These are phyloP conservation scores for Cicer yamashitae DNA, from an alignment of 306 rosid genomes.

Conservation along the genomic window DNA sequence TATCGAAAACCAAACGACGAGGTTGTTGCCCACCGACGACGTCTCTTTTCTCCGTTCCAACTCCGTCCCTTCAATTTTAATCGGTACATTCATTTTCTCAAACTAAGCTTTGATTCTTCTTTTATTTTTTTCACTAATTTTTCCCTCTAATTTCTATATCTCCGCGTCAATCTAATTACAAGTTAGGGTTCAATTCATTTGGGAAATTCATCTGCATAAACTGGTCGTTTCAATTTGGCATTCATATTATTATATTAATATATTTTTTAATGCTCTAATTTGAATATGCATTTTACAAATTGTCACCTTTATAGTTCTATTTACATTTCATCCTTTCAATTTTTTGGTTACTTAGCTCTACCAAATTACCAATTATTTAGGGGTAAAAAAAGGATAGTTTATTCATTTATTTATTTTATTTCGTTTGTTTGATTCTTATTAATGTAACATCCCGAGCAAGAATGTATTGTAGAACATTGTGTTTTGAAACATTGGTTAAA, in stretches of 20 bases:
- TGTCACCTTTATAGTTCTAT: neutral
- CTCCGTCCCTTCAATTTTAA: slow-evolving; percentile 3
- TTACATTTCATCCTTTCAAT: neutral
- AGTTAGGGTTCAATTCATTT: slow-evolving; percentile 44
- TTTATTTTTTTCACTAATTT: neutral
- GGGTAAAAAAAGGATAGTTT: neutral
- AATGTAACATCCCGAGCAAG: neutral
- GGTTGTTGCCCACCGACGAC: slow-evolving; percentile 24
- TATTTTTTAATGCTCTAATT: neutral
- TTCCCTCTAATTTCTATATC: neutral
- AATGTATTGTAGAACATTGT: neutral
- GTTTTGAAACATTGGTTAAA: slow-evolving; percentile 42
- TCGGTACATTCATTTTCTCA: slow-evolving; percentile 10
- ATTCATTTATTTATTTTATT: neutral
- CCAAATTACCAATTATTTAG: neutral
- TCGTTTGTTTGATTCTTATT: neutral
- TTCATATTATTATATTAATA: neutral
- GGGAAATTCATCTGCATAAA: neutral
- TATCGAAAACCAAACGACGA: slow-evolving; percentile 17
- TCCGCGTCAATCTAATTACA: slow-evolving; percentile 31
- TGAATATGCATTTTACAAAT: slow-evolving; percentile 10
- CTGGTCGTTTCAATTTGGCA: neutral
- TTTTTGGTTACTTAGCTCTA: neutral
- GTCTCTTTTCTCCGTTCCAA: neutral
- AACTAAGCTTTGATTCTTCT: neutral